Base-by-base conservation (phyloP, 139 green algal species). In the Chlorella sp. region DNA sequence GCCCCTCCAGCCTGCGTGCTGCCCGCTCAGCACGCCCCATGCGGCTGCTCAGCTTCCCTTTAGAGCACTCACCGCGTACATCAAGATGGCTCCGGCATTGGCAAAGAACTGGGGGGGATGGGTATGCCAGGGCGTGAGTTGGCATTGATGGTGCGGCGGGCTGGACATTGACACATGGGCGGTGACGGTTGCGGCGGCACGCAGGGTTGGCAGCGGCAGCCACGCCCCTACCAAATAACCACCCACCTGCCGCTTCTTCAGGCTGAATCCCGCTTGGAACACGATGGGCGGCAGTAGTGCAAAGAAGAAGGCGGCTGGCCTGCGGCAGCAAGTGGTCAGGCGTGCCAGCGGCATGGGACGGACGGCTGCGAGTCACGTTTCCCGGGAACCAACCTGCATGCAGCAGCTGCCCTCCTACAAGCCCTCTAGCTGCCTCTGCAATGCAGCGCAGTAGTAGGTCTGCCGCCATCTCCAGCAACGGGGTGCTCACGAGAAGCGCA, bases 271-370 rank as follows among this genome's bases (percentile, higher is more conserved):
- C 26, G 93, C 88, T 16, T 89, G 85, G 85, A 94, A 96, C 26
- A 96, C 94, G 46, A 96, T 96, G 68, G 94, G 93, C n/a, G 93
- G 93, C 32, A 96, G 88, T 0, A 96, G 85, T 30, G 86, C 84
- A 58, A 94, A 92, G 72, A 97, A 92, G 69, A 90, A 92, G 68
- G 91, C 73, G 4, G 54, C 84, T 41, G 91, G 86, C 3, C 80
- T 89, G 70, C 70, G 20, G 20, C 38, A 51, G 38, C 0, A 26
- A 6, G 28, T 19, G 65, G 30, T 32, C 56, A 65, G 3, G 56
- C 56, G 30, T 30, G 56, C 9, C 22, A 24, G 56, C 22, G 56
- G 56, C 56, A 65, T 14, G 56, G 3, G n/a, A 73, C 6, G 20
- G 62, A 36, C 28, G 62, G 62, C 62, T 14, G 62, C 62, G n/a